Percentiles rank a stretch among this genome's conserved stretches.
Evolutionary conservation across 805 yeast genomes (phyloP).

Genomic region (Monosporozyma siamensis): DNA sequence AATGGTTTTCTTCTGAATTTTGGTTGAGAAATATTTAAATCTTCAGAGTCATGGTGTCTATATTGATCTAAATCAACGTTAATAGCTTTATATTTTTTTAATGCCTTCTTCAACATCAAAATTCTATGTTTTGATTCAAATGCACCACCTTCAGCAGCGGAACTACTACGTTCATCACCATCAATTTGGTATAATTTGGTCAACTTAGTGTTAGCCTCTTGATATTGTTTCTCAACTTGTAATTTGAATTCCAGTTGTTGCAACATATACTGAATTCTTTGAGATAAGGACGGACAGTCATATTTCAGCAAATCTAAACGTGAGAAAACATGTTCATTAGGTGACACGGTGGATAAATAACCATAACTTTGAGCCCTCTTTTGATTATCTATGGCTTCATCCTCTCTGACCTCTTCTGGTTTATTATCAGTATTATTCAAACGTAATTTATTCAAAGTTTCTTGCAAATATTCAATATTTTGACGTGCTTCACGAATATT

Average conservation of each 20-base stretch:
- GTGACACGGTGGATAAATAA: slow-evolving; percentile 32
- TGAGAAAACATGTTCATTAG: slow-evolving; percentile 38
- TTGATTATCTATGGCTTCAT: slow-evolving; percentile 14
- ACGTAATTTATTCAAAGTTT: slow-evolving; percentile 54
- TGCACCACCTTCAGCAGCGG: slow-evolving; percentile 83
- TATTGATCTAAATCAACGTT: slow-evolving; percentile 59
- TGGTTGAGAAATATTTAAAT: slow-evolving; percentile 53
- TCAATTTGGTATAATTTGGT: slow-evolving; percentile 78
- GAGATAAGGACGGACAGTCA: slow-evolving; percentile 91
- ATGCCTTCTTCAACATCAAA: slow-evolving; percentile 69
- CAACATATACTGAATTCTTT: slow-evolving; percentile 88
- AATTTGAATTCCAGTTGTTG: slow-evolving; percentile 90
- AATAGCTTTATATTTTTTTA: slow-evolving; percentile 84
- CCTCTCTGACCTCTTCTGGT: slow-evolving; percentile 2
- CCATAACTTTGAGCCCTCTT: slow-evolving; percentile 13
- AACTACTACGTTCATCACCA: slow-evolving; percentile 78
- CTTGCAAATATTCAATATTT: slow-evolving; percentile 80
- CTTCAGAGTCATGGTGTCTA: slow-evolving; percentile 47
- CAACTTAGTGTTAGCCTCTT: slow-evolving; percentile 85
- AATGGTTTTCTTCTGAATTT: slow-evolving; percentile 74
- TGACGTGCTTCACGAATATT: slow-evolving; percentile 86
- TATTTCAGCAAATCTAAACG: slow-evolving; percentile 77
- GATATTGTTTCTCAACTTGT: slow-evolving; percentile 88
- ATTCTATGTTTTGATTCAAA: slow-evolving; percentile 79
- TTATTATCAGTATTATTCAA: slow-evolving; percentile 12